Conservation (phyloP, 139 green algal species). For the Chlorella ohadii region DNA sequence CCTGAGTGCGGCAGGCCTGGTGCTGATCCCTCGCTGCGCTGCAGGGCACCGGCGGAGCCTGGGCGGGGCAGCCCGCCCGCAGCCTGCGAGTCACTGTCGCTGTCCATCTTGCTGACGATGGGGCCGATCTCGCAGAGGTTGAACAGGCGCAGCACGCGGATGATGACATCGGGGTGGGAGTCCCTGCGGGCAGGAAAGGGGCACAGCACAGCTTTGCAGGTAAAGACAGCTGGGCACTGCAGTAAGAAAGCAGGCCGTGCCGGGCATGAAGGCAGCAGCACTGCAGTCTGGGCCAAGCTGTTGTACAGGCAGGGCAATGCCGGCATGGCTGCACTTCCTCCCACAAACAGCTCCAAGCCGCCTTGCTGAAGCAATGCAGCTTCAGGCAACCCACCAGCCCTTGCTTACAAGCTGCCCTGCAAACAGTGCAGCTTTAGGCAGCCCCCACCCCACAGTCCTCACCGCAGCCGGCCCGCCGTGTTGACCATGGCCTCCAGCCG, state of each 20-base stretch:
- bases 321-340: too few species aligned
- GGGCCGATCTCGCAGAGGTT: slow-evolving; percentile 90
- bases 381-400: too few species aligned
- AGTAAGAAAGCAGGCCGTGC: too few species aligned
- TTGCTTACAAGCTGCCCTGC: too few species aligned
- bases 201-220: too few species aligned
- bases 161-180: slow-evolving; percentile 6
- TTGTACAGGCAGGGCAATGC: too few species aligned
- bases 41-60: not conserved
- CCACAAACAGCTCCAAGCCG: too few species aligned
- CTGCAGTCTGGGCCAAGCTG: too few species aligned
- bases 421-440: too few species aligned
- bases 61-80: not conserved
- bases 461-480: slow-evolving; percentile 56
- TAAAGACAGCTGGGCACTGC: too few species aligned
- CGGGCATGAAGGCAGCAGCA: not conserved
- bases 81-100: slow-evolving; percentile 3
- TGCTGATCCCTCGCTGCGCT: slow-evolving; percentile 23
- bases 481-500: slow-evolving; percentile 74
- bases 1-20: not conserved
- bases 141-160: slow-evolving; percentile 82
- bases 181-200: slow-evolving; percentile 20
- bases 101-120: slow-evolving; percentile 29
- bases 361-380: too few species aligned
- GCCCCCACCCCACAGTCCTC: too few species aligned